Percentiles rank a stretch among this genome's conserved stretches.
Evolutionary conservation across 495 filamentous ascomycete species (phyloP).

Genomic region (Lophiostoma macrostomum): DNA sequence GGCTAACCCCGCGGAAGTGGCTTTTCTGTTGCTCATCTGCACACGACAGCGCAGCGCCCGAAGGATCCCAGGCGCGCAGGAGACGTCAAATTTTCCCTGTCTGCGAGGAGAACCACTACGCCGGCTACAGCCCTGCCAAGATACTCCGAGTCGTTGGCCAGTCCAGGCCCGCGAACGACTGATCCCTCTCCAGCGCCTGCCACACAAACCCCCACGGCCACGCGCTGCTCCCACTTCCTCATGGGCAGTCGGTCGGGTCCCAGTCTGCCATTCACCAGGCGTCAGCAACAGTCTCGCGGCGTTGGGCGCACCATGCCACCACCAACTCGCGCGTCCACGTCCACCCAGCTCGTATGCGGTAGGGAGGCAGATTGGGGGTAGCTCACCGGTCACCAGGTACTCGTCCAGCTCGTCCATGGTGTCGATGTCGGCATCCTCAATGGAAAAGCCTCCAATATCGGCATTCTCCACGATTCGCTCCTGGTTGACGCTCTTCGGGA

Average conservation of each 20-base stretch:
- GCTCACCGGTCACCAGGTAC: conserved; percentile 59
- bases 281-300: background rate
- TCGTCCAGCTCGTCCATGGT: conserved; percentile 66
- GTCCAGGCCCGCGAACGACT: conserved; percentile 5
- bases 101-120: background rate
- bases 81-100: conserved; percentile 4
- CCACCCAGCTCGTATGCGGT: background rate
- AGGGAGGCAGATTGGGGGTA: background rate
- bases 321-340: conserved; percentile 7
- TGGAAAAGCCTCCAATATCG: conserved; percentile 62
- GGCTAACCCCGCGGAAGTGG: conserved; percentile 21
- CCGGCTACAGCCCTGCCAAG: conserved; percentile 25
- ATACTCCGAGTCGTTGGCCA: conserved; percentile 6
- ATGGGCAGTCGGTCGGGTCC: conserved; percentile 38
- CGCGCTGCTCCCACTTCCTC: background rate
- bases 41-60: background rate
- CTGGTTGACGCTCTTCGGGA: conserved; percentile 68
- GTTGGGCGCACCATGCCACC: background rate
- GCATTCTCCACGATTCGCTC: conserved; percentile 64
- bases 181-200: background rate
- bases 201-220: conserved; percentile 7
- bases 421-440: conserved; percentile 61
- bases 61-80: background rate
- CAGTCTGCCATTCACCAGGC: conserved; percentile 28
- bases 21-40: background rate